Evolutionary conservation across 495 filamentous ascomycete species (phyloP).

Genomic region (Apodospora peruviana): DNA sequence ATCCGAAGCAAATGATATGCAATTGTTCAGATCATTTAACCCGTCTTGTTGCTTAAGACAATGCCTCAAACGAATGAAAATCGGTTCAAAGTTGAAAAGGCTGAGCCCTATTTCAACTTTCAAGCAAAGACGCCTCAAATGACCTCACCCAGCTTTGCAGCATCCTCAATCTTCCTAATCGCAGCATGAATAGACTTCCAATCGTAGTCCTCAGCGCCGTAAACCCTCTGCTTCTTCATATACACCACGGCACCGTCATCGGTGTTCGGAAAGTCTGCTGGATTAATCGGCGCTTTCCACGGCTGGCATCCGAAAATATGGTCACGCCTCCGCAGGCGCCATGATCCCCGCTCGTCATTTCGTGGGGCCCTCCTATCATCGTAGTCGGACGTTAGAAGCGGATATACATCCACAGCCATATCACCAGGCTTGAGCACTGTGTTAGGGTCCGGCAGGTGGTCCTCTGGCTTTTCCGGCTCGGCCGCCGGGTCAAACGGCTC

Average conservation of each 20-base stretch:
- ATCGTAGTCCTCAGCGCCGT: slow-evolving; percentile 16
- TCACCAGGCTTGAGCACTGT: not conserved
- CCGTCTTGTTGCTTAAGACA: no score
- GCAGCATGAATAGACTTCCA: slow-evolving; percentile 3
- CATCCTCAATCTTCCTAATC: no score
- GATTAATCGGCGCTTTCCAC: not conserved
- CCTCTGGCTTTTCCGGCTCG: not conserved
- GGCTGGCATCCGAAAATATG: slow-evolving; percentile 6
- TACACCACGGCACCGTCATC: slow-evolving; percentile 1
- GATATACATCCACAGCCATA: slow-evolving; percentile 9
- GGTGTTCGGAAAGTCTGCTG: not conserved
- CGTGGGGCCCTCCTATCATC: slow-evolving; percentile 5
- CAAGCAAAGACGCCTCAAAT: not conserved
- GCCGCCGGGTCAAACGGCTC: slow-evolving; percentile 19
- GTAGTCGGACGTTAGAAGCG: slow-evolving; percentile 11
- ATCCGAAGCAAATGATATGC: no score
- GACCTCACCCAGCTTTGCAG: not conserved
- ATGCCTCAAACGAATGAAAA: no score
- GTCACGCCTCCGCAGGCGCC: slow-evolving; percentile 9
- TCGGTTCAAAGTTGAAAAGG: no score
- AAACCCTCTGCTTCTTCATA: slow-evolving; percentile 18
- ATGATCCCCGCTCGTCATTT: slow-evolving; percentile 1
- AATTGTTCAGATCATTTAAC: no score
- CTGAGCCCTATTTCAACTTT: not conserved
- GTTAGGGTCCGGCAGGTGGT: not conserved